A percentile compares a stretch with the other conserved stretches of the same genome.
Conservation (phyloP, 1,284 basidiomycete genomes). For the Flammula alnicola region DNA sequence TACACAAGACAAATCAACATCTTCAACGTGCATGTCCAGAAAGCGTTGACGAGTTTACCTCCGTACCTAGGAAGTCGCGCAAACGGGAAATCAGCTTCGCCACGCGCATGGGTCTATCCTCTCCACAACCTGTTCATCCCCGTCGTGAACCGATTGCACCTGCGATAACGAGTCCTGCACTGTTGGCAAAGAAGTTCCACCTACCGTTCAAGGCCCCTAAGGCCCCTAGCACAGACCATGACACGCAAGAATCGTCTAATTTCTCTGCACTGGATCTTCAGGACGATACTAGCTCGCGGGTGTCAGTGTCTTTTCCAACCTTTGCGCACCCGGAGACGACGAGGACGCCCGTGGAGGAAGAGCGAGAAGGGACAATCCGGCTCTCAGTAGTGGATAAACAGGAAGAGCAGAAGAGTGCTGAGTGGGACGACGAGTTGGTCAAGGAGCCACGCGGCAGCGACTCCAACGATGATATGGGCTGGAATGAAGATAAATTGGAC, state of each 20-base stretch:
- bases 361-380: no score
- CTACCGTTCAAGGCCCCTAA: constrained; percentile 16
- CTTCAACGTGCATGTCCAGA: constrained; percentile 40
- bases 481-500: constrained; percentile 18
- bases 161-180: constrained; percentile 25
- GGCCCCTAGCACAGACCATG: background rate
- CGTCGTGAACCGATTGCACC: constrained; percentile 25
- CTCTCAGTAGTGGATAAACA: no score
- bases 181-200: constrained; percentile 29
- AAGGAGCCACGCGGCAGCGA: background rate
- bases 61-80: no score
- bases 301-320: constrained; percentile 38
- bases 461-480: constrained; percentile 3
- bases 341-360: no score
- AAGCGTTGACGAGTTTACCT: constrained; percentile 22
- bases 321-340: constrained; percentile 36
- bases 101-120: no score
- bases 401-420: no score
- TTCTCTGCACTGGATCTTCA: constrained; percentile 11
- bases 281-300: constrained; percentile 29
- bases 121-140: no score
- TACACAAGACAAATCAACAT: constrained; percentile 41
- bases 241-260: constrained; percentile 4
- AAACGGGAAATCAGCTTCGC: no score
- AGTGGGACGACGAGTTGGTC: background rate